A percentile compares a stretch with the other conserved stretches of the same genome.
Evolutionary conservation across 108 stramenopile species (phyloP).

Genomic region (Pseudonitzschia multistriata): DNA sequence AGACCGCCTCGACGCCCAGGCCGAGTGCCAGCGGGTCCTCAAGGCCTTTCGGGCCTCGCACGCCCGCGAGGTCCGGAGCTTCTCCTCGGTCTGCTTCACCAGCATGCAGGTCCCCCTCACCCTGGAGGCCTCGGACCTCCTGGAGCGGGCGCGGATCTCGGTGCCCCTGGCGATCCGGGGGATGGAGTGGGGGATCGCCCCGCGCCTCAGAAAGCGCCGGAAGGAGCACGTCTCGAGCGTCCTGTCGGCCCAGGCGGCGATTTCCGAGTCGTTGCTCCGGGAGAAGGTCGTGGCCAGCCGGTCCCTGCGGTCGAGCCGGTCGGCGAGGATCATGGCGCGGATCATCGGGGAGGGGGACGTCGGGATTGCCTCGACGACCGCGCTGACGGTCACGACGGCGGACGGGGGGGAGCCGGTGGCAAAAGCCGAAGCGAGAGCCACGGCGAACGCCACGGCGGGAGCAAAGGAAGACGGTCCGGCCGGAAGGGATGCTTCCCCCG

Average conservation of each 20-base stretch:
- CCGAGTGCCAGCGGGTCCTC: constrained; percentile 21
- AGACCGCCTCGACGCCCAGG: constrained; percentile 18
- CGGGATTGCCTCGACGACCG: neutral
- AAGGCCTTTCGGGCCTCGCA: constrained; percentile 10
- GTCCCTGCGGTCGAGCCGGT: constrained; percentile 18
- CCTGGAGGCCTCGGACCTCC: constrained; percentile 10
- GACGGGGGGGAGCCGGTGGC: no score
- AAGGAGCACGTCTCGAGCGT: constrained; percentile 19
- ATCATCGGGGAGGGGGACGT: constrained; percentile 31
- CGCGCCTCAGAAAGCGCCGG: constrained; percentile 9
- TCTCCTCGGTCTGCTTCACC: neutral
- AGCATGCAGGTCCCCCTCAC: constrained; percentile 14
- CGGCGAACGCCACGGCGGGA: neutral
- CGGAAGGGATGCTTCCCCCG: neutral
- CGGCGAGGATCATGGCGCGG: constrained; percentile 25
- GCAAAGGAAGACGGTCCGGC: no score
- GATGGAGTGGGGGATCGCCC: constrained; percentile 29
- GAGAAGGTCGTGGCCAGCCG: constrained; percentile 23
- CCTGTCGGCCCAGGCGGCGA: constrained; percentile 17
- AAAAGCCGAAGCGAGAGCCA: neutral
- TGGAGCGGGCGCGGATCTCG: constrained; percentile 22
- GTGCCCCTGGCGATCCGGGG: constrained; percentile 24
- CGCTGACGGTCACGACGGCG: neutral
- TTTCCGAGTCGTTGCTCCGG: constrained; percentile 10
- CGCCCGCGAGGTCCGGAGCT: constrained; percentile 17